Conservation (phyloP, 169 alveolate genomes). For the Nephromyces sp. region DNA sequence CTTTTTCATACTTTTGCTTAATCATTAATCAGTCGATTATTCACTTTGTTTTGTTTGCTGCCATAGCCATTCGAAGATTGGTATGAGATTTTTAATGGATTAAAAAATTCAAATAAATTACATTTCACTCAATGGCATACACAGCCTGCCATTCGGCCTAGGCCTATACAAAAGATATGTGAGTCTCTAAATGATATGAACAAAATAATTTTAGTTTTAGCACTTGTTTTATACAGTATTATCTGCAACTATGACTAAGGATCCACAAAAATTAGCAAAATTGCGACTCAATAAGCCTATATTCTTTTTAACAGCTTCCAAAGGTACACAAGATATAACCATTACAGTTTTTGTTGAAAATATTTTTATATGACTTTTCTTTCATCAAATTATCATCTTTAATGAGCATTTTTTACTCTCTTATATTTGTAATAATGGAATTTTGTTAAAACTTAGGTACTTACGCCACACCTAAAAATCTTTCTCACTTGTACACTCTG, state of each 20-base stretch:
- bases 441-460: background rate
- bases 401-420: no score
- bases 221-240: conserved; percentile 12
- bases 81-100: no score
- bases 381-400: no score
- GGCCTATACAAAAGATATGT: no score
- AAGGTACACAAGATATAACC: conserved; percentile 1
- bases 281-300: conserved; percentile 23
- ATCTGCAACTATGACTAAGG: conserved; percentile 30
- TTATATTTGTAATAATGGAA: background rate
- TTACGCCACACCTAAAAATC: background rate
- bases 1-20: background rate
- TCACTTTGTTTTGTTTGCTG: background rate
- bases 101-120: no score
- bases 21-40: background rate
- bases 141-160: no score
- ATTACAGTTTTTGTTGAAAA: background rate
- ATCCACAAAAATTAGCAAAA: conserved; percentile 12
- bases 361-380: background rate
- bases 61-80: no score
- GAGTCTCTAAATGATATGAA: no score
- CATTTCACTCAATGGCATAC: no score
- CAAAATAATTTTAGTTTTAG: no score
- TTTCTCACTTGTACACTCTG: background rate
- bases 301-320: conserved; percentile 14